Base-by-base conservation (phyloP, 23 red algal species). In the Agarophyton chilense region DNA sequence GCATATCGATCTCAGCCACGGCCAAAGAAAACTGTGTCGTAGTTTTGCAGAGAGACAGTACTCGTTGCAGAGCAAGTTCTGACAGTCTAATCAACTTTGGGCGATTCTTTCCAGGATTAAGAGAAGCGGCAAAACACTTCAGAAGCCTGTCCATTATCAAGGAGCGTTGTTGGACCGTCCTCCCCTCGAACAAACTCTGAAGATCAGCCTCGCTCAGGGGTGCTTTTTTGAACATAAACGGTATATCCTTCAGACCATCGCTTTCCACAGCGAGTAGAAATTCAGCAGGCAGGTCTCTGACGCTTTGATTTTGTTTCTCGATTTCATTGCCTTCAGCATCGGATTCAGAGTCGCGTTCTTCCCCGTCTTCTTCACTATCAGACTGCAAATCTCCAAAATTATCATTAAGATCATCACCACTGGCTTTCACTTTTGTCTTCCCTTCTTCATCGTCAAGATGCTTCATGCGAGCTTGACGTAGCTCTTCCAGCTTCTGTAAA, bases 91-190 rank as follows among this genome's bases (percentile, higher is more conserved):
- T 44, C 14, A 84, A 78, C 33, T 79, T 78, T 22, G 52, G 40
- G n/a, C 52, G 45, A 49, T 93, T 93, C 50, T 47, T 68, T 12
- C 54, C 41, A 57, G 81, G 79, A 60, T 86, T 70, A 26, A 93
- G 66, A 12, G 79, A 85, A 47, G 72, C 26, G 2, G 90, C 79
- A 76, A 93, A 93, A 61, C 90, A 93, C 55, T 93, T 93, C 0
- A 38, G 12, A 9, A 93, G 41, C 22, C 90, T 56, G 44, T 82
- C 72, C 39, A 93, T 45, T 40, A 93, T 63, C 6, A 93, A 4
- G 19, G 55, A 49, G 16, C 90, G 62, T 39, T 93, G 79, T 43
- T 45, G 29, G 17, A 83, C 0, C 16, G 90, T 85, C 18, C 28
- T 29, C 44, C 62, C 66, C 42, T 77, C 33, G 32, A 82, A 93